Evolutionary conservation across 192 early-diverging fungal species (phyloP).

Genomic region (Entomortierella parvispora): DNA sequence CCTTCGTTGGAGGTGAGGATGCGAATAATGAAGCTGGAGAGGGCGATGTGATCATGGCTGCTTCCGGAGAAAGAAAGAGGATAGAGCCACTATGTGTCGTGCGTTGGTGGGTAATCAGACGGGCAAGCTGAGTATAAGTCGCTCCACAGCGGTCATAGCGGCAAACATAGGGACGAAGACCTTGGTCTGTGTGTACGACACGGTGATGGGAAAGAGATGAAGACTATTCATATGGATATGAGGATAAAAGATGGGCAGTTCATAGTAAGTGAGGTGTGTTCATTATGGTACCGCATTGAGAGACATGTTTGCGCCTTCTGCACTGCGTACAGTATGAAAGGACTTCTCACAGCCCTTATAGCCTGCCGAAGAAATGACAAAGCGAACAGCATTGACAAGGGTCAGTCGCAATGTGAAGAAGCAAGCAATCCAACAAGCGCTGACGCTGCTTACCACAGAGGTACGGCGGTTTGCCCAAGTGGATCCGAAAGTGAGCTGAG

Average conservation of each 20-base stretch:
- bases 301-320: too few relatives aligned
- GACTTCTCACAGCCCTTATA: constrained; percentile 38
- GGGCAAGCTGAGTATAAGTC: constrained; percentile 43
- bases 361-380: too few relatives aligned
- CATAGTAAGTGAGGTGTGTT: too few relatives aligned
- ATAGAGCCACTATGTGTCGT: constrained; percentile 32
- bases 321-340: constrained; percentile 33
- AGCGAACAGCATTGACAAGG: too few relatives aligned
- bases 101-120: constrained; percentile 43
- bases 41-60: too few relatives aligned
- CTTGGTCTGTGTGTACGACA: constrained; percentile 41
- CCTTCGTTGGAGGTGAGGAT: not conserved
- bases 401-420: too few relatives aligned
- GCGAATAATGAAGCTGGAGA: too few relatives aligned
- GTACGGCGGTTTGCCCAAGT: constrained; percentile 36
- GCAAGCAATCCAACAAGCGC: too few relatives aligned
- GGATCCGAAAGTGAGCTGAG: constrained; percentile 32
- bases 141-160: constrained; percentile 41
- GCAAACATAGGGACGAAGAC: constrained; percentile 36
- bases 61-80: constrained; percentile 10
- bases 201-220: constrained; percentile 46
- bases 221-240: constrained; percentile 7
- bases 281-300: too few relatives aligned
- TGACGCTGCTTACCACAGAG: too few relatives aligned
- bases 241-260: not conserved